These are phyloP conservation scores for Trametes cubensis DNA, from an alignment of 768 basidiomycete genomes.

Conservation along the genomic window DNA sequence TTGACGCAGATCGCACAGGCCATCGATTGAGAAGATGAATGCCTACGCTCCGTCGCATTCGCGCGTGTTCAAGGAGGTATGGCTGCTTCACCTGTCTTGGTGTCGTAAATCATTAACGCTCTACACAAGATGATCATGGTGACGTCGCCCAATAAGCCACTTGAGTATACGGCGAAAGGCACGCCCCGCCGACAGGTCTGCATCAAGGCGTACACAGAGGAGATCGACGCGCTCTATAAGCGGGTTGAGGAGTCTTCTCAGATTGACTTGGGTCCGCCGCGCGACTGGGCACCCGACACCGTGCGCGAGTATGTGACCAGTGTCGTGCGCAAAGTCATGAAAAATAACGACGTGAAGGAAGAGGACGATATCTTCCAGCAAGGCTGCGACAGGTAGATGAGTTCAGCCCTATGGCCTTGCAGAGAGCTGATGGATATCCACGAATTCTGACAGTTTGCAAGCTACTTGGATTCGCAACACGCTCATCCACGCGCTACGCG, in stretches of 20 bases:
- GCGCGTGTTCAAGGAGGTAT: conserved; percentile 50
- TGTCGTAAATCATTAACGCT: conserved; percentile 7
- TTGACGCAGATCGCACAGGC: conserved; percentile 6
- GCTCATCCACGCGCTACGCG: conserved; percentile 29
- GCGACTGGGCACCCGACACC: conserved; percentile 30
- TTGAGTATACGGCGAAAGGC: conserved; percentile 38
- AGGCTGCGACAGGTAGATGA: conserved; percentile 43
- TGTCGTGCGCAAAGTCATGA: conserved; percentile 40
- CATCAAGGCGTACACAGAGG: conserved; percentile 39
- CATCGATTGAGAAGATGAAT: conserved; percentile 44
- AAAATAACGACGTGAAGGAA: conserved; percentile 30
- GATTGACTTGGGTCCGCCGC: conserved; percentile 34
- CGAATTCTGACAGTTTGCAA: conserved; percentile 21
- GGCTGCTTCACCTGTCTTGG: background rate
- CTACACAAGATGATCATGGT: conserved; percentile 38
- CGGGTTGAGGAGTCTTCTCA: conserved; percentile 38
- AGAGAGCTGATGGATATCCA: background rate
- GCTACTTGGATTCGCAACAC: conserved; percentile 33
- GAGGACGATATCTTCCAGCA: conserved; percentile 43
- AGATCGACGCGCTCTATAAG: conserved; percentile 44
- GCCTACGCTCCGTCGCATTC: conserved; percentile 47
- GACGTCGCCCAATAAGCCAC: conserved; percentile 34
- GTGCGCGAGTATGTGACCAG: conserved; percentile 36
- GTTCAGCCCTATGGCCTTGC: background rate
- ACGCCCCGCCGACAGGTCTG: conserved; percentile 34